A percentile compares a stretch with the other conserved stretches of the same genome.
Evolutionary conservation across 2,329 filamentous ascomycete species (phyloP).

Genomic region (Cordyceps cateniannulata): DNA sequence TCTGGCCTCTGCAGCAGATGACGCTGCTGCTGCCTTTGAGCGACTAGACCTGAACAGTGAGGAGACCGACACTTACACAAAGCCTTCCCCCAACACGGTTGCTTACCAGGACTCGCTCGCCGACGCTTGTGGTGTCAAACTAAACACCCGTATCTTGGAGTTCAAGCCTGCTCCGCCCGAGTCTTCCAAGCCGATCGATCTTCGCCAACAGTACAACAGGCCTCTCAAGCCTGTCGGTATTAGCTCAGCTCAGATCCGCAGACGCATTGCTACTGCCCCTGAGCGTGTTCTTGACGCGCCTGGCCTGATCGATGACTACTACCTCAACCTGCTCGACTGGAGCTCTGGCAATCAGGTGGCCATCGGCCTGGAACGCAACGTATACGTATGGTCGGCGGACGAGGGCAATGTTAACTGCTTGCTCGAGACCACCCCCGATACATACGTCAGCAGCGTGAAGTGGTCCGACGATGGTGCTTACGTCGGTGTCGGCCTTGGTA

Average conservation of each 20-base stretch:
- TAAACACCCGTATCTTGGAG: slow-evolving; percentile 91
- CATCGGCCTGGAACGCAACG: slow-evolving; percentile 91
- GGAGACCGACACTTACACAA: slow-evolving; percentile 61
- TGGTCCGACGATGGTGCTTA: slow-evolving; percentile 98
- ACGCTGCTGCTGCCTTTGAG: slow-evolving; percentile 73
- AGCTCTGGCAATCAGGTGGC: slow-evolving; percentile 96
- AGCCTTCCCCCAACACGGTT: slow-evolving; percentile 77
- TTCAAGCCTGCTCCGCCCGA: slow-evolving; percentile 99
- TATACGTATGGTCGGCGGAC: slow-evolving; percentile 98
- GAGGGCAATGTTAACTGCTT: slow-evolving; percentile 84
- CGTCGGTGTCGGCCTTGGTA: slow-evolving; percentile 88
- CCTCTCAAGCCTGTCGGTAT: slow-evolving; percentile 74
- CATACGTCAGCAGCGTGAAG: slow-evolving; percentile 96
- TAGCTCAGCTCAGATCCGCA: slow-evolving; percentile 76
- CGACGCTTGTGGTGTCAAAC: slow-evolving; percentile 82
- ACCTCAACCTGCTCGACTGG: slow-evolving; percentile 98
- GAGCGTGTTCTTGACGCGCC: slow-evolving; percentile 95
- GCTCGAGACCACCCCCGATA: slow-evolving; percentile 80
- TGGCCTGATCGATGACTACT: slow-evolving; percentile 96
- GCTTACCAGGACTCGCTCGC: slow-evolving; percentile 91
- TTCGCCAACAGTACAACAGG: slow-evolving; percentile 96
- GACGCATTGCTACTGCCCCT: slow-evolving; percentile 87
- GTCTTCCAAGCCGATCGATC: slow-evolving; percentile 95
- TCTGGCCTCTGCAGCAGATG: slow-evolving; percentile 72
- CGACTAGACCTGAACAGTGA: slow-evolving; percentile 68